Base-by-base conservation (phyloP, 768 basidiomycete species). In the Rhodotorula kratochvilovae region DNA sequence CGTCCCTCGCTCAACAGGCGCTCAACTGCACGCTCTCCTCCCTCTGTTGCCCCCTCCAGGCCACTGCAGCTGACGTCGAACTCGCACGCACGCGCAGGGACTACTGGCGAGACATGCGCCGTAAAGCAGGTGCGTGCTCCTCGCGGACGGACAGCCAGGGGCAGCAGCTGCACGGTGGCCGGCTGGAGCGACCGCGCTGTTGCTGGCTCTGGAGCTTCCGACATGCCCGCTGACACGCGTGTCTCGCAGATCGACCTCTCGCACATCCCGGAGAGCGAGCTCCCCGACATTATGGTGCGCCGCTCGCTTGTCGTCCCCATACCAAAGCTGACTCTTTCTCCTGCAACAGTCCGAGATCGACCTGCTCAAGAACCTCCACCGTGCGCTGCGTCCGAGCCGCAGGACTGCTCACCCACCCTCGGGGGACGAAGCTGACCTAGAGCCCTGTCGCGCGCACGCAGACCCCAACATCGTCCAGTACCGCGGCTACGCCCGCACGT, bases 401-500 rank as follows among this genome's bases (percentile, higher is more conserved):
- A 46, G 17, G 51, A 53, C n/a, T n/a, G 23, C 3, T 50, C 63
- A 23, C 25, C 3, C 25, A 4, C 13, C 2, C 50, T n/a, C 10
- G 27, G 7, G 2, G 1, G 12, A 15, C n/a, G 7, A n/a, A n/a
- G 13, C 43, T 57, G 3, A 31, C 33, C 29, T 21, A 29, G 16
- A n/a, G 2, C 55, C 13, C 8, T 6, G 21, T 27, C 33, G 1
- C 21, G 23, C 21, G 17, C 66, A 45, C 27, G 31, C 80, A 95
- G 93, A 98, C 79, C 84, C 88, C 53, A 98, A 98, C 80, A 98
- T 99, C 79, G 96, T 98, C 79, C 95, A 99, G 82, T 99, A 99
- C 83, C 94, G 95, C 78, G 96, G 96, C 21, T 98, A 95, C 77
- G 91, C 92, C 79, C 92, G 93, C 82, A 94, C 92, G 62, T 87